Evolutionary conservation across 2,329 filamentous ascomycete species (phyloP).

Genomic region (Exophiala spinifera): DNA sequence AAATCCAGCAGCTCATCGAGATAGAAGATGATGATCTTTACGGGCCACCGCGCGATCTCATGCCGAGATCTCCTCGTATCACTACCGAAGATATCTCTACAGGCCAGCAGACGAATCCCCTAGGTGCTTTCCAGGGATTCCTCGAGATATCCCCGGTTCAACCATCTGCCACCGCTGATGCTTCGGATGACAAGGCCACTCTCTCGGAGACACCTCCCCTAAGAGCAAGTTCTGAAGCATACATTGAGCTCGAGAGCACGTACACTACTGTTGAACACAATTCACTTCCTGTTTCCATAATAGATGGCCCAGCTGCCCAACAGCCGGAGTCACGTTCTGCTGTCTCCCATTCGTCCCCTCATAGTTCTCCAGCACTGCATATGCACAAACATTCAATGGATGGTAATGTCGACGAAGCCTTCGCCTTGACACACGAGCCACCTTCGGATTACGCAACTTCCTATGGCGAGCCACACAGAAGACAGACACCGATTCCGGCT

Average conservation of each 20-base stretch:
- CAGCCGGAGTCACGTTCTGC: too few species aligned
- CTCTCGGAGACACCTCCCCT: neutral
- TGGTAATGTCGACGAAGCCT: conserved; percentile 11
- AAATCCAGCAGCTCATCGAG: neutral
- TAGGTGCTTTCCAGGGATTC: conserved; percentile 19
- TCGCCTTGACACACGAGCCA: neutral
- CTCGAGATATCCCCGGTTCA: conserved; percentile 14
- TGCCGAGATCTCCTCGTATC: neutral
- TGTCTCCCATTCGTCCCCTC: conserved; percentile 2
- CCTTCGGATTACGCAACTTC: neutral
- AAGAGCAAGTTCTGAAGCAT: neutral
- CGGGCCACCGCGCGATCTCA: conserved; percentile 9
- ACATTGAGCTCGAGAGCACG: too few species aligned
- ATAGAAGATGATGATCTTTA: conserved; percentile 23
- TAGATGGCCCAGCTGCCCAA: conserved; percentile 1
- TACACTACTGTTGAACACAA: too few species aligned
- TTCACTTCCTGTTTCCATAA: neutral
- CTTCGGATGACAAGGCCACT: neutral
- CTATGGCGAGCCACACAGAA: too few species aligned
- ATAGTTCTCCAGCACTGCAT: conserved; percentile 1
- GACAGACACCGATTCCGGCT: too few species aligned
- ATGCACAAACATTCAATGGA: conserved; percentile 8
- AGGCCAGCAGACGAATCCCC: conserved; percentile 4
- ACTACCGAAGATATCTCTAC: neutral
- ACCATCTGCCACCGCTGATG: neutral